Evolutionary conservation across 1,284 basidiomycete species (phyloP).

Genomic region (Tilletia walkeri): DNA sequence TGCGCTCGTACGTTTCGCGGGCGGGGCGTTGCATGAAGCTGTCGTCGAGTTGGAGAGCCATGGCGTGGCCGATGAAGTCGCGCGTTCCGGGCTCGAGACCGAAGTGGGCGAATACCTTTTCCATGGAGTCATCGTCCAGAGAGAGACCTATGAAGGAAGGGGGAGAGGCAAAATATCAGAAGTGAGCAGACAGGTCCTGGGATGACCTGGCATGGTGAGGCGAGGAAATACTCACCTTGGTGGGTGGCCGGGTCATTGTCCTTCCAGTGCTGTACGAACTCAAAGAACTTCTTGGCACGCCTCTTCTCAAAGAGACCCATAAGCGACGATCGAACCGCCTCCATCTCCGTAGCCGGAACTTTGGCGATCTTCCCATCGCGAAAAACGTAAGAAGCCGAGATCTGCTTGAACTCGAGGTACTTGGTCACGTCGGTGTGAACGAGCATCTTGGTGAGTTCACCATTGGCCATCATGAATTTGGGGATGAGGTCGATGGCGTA

Average conservation of each 20-base stretch:
- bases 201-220: no score
- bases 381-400: slow-evolving; percentile 96
- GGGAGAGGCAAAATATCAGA: background rate
- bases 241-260: slow-evolving; percentile 92
- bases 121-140: slow-evolving; percentile 51
- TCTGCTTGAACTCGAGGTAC: slow-evolving; percentile 99
- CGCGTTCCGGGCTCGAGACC: slow-evolving; percentile 95
- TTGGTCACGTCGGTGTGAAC: slow-evolving; percentile 98
- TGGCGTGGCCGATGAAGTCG: slow-evolving; percentile 98
- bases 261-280: slow-evolving; percentile 92
- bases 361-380: slow-evolving; percentile 96
- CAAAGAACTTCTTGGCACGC: slow-evolving; percentile 97
- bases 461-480: slow-evolving; percentile 83
- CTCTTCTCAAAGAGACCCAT: slow-evolving; percentile 99
- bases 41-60: slow-evolving; percentile 97
- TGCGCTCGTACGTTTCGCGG: slow-evolving; percentile 86
- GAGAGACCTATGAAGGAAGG: slow-evolving; percentile 29
- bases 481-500: slow-evolving; percentile 55
- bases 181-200: no score
- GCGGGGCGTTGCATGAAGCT: slow-evolving; percentile 85
- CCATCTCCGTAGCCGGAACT: slow-evolving; percentile 95
- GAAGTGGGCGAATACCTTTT: slow-evolving; percentile 83
- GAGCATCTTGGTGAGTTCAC: slow-evolving; percentile 95
- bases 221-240: slow-evolving; percentile 66
- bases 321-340: slow-evolving; percentile 87